phyloP scores from a whole-genome alignment of 345 rosid genomes.

The Combretum micranthum region DNA sequence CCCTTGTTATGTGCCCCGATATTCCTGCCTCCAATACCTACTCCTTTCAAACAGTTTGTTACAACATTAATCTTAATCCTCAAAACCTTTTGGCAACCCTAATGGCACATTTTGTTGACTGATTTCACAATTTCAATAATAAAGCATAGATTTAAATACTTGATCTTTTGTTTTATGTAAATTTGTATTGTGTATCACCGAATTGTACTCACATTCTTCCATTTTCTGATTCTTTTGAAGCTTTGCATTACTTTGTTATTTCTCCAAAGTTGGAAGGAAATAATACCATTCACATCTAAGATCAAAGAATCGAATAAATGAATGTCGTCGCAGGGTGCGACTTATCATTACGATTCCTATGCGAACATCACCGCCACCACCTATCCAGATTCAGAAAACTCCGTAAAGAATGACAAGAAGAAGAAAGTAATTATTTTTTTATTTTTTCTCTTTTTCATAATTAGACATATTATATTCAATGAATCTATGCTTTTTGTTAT shows the following conservation, averaged over 20 bases:
- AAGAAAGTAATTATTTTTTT: slow-evolving; percentile 45
- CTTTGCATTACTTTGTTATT: background rate
- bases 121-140: too few relatives aligned
- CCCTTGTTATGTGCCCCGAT: slow-evolving; percentile 33
- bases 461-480: background rate
- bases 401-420: slow-evolving; percentile 56
- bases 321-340: slow-evolving; percentile 13
- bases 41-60: slow-evolving; percentile 33
- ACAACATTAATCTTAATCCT: background rate
- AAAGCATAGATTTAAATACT: too few relatives aligned
- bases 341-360: slow-evolving; percentile 12
- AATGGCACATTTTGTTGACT: background rate
- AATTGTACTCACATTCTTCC: too few relatives aligned
- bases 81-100: background rate
- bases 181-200: too few relatives aligned
- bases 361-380: slow-evolving; percentile 21
- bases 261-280: background rate
- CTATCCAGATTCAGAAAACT: slow-evolving; percentile 18
- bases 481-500: background rate
- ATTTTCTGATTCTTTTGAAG: background rate
- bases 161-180: too few relatives aligned
- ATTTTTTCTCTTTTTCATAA: background rate
- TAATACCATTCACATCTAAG: background rate
- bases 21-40: slow-evolving; percentile 67
- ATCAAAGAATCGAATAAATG: slow-evolving; percentile 15